These are phyloP conservation scores for Hypholoma fasciculare DNA, from an alignment of 768 basidiomycete species.

Conservation along the genomic window DNA sequence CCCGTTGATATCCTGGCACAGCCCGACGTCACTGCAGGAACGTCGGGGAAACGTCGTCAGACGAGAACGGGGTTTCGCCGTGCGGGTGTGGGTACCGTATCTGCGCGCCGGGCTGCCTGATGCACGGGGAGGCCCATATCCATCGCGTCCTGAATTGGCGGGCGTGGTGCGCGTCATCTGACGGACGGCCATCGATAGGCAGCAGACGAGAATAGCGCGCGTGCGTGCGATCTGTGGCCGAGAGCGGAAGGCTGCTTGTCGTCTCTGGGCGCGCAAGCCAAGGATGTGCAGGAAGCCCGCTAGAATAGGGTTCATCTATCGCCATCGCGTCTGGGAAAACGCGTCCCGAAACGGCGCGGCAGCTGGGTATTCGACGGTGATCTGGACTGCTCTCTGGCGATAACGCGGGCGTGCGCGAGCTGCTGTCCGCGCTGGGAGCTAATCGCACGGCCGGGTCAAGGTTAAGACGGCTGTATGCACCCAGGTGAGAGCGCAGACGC, in stretches of 20 bases:
- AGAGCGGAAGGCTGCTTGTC: conserved; percentile 4
- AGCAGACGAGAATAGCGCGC: neutral
- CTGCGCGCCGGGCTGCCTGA: neutral
- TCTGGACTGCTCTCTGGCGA: conserved; percentile 2
- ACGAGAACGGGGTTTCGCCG: conserved; percentile 14
- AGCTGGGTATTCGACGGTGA: conserved; percentile 6
- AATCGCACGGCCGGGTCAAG: conserved; percentile 10
- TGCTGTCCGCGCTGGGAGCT: conserved; percentile 7
- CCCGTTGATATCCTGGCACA: conserved; percentile 1
- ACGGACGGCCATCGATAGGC: conserved; percentile 1
- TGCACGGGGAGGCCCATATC: neutral
- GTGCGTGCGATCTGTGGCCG: conserved; percentile 2
- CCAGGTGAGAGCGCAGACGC: too few species aligned
- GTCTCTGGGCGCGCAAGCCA: conserved; percentile 1
- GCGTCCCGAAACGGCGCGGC: conserved; percentile 12
- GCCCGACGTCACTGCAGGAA: conserved; percentile 10
- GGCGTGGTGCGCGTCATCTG: conserved; percentile 11
- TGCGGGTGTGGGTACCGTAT: conserved; percentile 3
- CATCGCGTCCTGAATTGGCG: neutral
- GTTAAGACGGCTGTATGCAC: conserved; percentile 5
- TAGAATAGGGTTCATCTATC: conserved; percentile 14
- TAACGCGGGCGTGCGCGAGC: conserved; percentile 5
- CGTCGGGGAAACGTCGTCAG: conserved; percentile 20
- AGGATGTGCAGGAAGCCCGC: conserved; percentile 9
- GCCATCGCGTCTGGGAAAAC: conserved; percentile 11